Conservation (phyloP, 1,284 basidiomycete genomes). For the Sanghuangporus weigelae region DNA sequence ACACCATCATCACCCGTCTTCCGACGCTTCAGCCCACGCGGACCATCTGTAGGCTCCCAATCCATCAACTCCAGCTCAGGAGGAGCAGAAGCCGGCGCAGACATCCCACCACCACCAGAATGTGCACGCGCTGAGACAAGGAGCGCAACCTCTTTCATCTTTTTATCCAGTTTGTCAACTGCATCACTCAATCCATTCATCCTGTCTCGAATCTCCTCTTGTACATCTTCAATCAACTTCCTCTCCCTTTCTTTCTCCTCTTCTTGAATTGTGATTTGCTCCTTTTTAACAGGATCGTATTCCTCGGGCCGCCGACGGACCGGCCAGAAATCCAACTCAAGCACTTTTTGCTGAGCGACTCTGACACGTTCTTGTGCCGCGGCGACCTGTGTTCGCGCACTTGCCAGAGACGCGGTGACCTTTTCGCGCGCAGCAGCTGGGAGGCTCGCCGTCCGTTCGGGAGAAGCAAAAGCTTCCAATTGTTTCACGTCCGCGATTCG, state of each 20-base stretch:
- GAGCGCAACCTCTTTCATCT: constrained; percentile 14
- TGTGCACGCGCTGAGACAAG: constrained; percentile 17
- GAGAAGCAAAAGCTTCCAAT: neutral
- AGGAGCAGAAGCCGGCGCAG: neutral
- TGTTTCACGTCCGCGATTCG: constrained; percentile 1
- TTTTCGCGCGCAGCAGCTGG: neutral
- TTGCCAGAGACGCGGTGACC: neutral
- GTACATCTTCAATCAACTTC: constrained; percentile 17
- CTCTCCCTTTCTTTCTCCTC: neutral
- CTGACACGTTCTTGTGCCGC: constrained; percentile 28
- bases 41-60: neutral
- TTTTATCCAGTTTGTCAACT: constrained; percentile 4
- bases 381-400: constrained; percentile 21
- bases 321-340: constrained; percentile 37
- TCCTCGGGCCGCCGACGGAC: constrained; percentile 23
- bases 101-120: neutral
- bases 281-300: neutral
- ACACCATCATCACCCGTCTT: constrained; percentile 7
- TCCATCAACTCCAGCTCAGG: neutral
- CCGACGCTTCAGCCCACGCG: constrained; percentile 10
- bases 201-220: constrained; percentile 26
- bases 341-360: constrained; percentile 25
- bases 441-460: neutral
- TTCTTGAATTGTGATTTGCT: neutral
- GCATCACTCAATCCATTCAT: constrained; percentile 24